Evolutionary conservation across 805 yeast species (phyloP).

Genomic region (Pichia occidentalis): DNA sequence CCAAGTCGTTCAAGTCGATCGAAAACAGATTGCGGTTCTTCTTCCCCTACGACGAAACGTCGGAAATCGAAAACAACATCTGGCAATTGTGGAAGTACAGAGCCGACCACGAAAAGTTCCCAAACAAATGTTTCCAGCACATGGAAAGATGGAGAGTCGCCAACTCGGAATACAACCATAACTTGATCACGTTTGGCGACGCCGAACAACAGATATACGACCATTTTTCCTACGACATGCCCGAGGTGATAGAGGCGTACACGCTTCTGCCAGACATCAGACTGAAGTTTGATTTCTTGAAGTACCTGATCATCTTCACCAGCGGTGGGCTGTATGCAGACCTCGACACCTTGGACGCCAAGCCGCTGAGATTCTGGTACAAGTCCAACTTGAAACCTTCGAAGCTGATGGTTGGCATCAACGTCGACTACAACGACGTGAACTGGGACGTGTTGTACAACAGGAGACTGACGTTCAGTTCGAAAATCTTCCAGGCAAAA

Average conservation of each 20-base stretch:
- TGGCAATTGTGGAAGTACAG: slow-evolving; percentile 27
- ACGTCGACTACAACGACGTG: slow-evolving; percentile 27
- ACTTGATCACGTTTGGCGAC: slow-evolving; percentile 25
- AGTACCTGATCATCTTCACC: slow-evolving; percentile 45
- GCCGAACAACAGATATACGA: slow-evolving; percentile 26
- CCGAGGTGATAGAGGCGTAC: slow-evolving; percentile 47
- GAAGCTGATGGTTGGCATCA: slow-evolving; percentile 27
- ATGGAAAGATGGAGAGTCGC: slow-evolving; percentile 30
- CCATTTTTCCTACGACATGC: slow-evolving; percentile 31
- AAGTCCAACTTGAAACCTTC: slow-evolving; percentile 18
- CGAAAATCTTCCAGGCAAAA: slow-evolving; percentile 25
- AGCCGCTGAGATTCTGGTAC: slow-evolving; percentile 34
- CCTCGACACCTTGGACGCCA: slow-evolving; percentile 50
- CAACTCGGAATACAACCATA: slow-evolving; percentile 28
- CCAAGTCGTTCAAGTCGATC: slow-evolving; percentile 21
- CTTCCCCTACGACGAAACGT: slow-evolving; percentile 22
- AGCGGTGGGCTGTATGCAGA: slow-evolving; percentile 60
- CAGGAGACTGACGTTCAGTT: slow-evolving; percentile 27
- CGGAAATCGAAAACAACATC: slow-evolving; percentile 26
- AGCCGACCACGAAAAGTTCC: slow-evolving; percentile 26
- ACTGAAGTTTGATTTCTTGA: slow-evolving; percentile 46
- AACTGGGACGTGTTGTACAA: slow-evolving; percentile 30
- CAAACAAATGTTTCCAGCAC: slow-evolving; percentile 25
- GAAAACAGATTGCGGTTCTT: slow-evolving; percentile 21
- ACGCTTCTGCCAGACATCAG: slow-evolving; percentile 45